A percentile compares a stretch with the other conserved stretches of the same genome.
These are phyloP conservation scores for Saposhnikovia divaricata DNA, from an alignment of 129 eudicot genomes.

Conservation along the genomic window DNA sequence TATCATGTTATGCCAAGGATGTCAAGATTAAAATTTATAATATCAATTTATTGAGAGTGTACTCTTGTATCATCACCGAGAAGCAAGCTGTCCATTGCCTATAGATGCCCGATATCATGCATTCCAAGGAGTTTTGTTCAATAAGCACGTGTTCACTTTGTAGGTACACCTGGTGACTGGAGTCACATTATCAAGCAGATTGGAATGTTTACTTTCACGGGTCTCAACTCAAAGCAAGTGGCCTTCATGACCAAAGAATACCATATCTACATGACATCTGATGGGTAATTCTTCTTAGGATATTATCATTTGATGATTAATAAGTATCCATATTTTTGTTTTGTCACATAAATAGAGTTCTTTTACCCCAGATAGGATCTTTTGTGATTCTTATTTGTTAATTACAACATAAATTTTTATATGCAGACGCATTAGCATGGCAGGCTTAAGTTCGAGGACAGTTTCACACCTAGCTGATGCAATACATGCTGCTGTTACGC, in stretches of 20 bases:
- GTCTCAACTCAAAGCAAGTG: slow-evolving; percentile 75
- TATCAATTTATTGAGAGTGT: too few relatives aligned
- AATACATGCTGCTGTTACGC: slow-evolving; percentile 83
- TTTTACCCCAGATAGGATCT: neutral
- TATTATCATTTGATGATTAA: too few relatives aligned
- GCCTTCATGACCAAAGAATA: slow-evolving; percentile 81
- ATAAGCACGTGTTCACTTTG: neutral
- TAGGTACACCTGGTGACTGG: slow-evolving; percentile 99
- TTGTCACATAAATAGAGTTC: neutral
- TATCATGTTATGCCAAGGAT: neutral
- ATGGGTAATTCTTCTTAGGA: slow-evolving; percentile 46
- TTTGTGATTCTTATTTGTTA: neutral
- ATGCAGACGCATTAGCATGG: slow-evolving; percentile 96
- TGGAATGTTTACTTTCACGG: slow-evolving; percentile 97
- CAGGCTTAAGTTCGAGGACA: slow-evolving; percentile 83
- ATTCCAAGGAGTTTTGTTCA: neutral
- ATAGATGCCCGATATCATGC: neutral
- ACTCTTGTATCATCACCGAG: neutral
- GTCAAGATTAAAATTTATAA: neutral
- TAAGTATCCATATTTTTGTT: neutral
- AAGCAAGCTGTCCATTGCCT: neutral
- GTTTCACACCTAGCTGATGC: slow-evolving; percentile 97
- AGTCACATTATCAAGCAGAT: slow-evolving; percentile 94
- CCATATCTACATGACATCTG: slow-evolving; percentile 95
- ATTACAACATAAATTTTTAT: neutral